Percentiles rank a stretch among this genome's conserved stretches.
Conservation (phyloP, 306 rosid genomes). For the Vachellia collinsii region DNA sequence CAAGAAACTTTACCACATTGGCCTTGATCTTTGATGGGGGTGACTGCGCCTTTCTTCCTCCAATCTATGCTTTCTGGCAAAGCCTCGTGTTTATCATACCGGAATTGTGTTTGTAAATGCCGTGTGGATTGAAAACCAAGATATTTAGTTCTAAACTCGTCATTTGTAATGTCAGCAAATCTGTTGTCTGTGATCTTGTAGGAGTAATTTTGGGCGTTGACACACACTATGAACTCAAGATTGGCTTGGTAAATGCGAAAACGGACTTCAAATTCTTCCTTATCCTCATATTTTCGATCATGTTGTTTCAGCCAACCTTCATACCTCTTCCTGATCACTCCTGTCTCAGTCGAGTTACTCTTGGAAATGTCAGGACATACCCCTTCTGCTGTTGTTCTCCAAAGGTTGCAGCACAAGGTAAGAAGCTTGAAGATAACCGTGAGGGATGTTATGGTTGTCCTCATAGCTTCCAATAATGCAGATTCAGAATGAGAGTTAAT, state of each 20-base stretch:
- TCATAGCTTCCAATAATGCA: conserved; percentile 49
- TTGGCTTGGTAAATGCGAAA: conserved; percentile 61
- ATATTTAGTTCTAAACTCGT: conserved; percentile 47
- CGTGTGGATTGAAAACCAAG: conserved; percentile 40
- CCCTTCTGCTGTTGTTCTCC: conserved; percentile 41
- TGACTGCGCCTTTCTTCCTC: conserved; percentile 68
- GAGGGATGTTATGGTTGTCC: conserved; percentile 32
- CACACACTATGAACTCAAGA: conserved; percentile 49
- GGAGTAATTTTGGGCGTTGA: conserved; percentile 60
- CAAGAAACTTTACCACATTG: conserved; percentile 61
- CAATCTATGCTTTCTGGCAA: conserved; percentile 61
- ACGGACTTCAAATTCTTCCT: conserved; percentile 56
- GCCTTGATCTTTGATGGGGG: conserved; percentile 75
- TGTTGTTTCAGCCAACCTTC: conserved; percentile 53
- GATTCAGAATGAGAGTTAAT: conserved; percentile 6
- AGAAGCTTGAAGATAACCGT: conserved; percentile 42
- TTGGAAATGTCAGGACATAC: conserved; percentile 31
- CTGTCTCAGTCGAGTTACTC: conserved; percentile 19
- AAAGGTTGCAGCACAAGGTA: conserved; percentile 42
- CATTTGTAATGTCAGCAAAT: conserved; percentile 72
- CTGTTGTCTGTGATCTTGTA: conserved; percentile 65
- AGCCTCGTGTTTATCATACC: conserved; percentile 27
- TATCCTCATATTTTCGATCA: conserved; percentile 40
- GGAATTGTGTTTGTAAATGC: conserved; percentile 33
- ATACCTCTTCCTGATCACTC: conserved; percentile 52